Base-by-base conservation (phyloP, 148 eudicot species). In the Drosera capensis region DNA sequence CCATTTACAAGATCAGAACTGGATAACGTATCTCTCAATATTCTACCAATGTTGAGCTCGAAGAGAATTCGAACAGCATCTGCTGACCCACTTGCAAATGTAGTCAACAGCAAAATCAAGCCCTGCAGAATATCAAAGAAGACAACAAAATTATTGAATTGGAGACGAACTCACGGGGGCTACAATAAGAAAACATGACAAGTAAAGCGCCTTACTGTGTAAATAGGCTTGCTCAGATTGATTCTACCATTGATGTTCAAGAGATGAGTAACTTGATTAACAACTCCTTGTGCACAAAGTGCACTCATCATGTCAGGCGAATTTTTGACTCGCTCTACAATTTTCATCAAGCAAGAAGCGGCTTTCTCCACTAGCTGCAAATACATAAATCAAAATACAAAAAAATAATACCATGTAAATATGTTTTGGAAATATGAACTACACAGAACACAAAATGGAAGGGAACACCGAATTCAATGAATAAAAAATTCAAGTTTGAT, bases 281-380 rank as follows among this genome's bases (percentile, higher is more conserved):
- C 62, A 64, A 88, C 56, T 46, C 77, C 92, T 56, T 72, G 86
- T 40, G 62, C 65, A 56, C 75, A 77, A 44, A 88, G 74, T 53
- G 82, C 77, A 47, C 58, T 72, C 59, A 88, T 54, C 79, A 64
- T 58, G 40, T 68, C 83, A 49, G 90, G 49, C 51, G 80, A 72
- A 50, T 64, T 55, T 48, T 60, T 62, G 29, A 69, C 77, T 51
- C 72, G 59, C 55, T 88, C 86, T 7, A 57, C 78, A 49, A 88
- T 77, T 64, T 61, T 79, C 43, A 83, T 77, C 70, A 88, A 60
- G 70, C 86, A 79, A 47, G 78, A 70, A 18, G 71, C 86, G 45
- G 71, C 94, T 58, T 77, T 77, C 66, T 90, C 97, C 44, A 90
- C 97, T 61, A 90, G 84, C 97, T 90, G 65, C 56, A 53, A 30